Evolutionary conservation across 2,329 filamentous ascomycete species (phyloP), one percentile per base, ranked within the genome.

Genomic region (Macrophomina tecta): DNA sequence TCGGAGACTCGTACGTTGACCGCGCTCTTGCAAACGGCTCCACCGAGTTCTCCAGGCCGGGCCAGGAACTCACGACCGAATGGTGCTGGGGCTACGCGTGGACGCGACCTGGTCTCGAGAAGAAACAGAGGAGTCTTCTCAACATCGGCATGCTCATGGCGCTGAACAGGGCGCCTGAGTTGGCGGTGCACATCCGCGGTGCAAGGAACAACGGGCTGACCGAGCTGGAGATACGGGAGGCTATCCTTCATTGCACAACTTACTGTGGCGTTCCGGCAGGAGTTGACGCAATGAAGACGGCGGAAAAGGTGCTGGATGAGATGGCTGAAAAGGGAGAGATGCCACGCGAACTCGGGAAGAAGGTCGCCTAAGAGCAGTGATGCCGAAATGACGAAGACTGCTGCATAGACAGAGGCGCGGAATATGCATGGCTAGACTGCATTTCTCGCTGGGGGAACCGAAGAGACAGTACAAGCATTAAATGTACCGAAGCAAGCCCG

Each of bases 71-170:
- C 45, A 84, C 89, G 1, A 89, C 87, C 0, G 87, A 90, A 76
- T 86, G 82, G 74, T 86, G 85, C 78, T 90, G 88, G 88, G 88
- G 87, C 14, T 83, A 83, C 67, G 83, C 85, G 32, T 91, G 88
- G 88, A 85, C 85, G 3, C 83, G 88, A 7, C 87, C 87, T 0
- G 88, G 88, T 0, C 36, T 64, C 16, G 34, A 40, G 58, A 49
- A 30, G 45, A 34, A 36, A n/a, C 58, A 62, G 58, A 16, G 58
- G 16, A 49, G 42, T 30, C 80, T 90, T 65, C 78, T 90, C 64
- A 90, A 90, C 74, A 86, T 90, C 56, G 87, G 84, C 56, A 89
- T 90, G 84, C 79, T 90, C 53, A 86, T 85, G 74, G 86, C 86
- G 3, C 80, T 89, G 69, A 89, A 89, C 71, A 81, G 86, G 5